Base-by-base conservation (phyloP, 441 rosid species). In the Gossypium gossypioides region DNA sequence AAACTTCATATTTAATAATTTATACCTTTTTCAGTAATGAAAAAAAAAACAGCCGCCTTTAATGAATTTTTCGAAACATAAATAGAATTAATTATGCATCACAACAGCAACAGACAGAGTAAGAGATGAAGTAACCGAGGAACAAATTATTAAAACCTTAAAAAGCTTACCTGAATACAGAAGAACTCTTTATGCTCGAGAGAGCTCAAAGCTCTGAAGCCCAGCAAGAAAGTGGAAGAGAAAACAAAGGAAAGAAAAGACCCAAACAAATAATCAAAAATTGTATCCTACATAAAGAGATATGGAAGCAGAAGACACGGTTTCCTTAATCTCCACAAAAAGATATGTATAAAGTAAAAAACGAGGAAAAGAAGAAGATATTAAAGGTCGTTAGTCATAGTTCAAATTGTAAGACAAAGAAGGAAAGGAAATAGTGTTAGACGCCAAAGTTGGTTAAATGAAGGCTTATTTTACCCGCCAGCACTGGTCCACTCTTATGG, bases 391-490 rank as follows among this genome's bases (percentile, higher is more conserved):
- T 65, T 75, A 27, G 27, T 69, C 55, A 37, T 4, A 15, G 56
- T 60, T 54, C 8, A 5, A 13, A 13, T 24, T 54, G 22, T 61
- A 57, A 44, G 44, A 74, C 65, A 74, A 29, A 21, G 13, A 66
- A 67, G 6, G 67, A 62, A 68, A 13, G 6, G 56, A 52, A 34
- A 27, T n/a, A 9, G 2, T 0, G 16, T 6, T n/a, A 73, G 62
- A 46, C 58, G 32, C 55, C 46, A 22, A 51, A 68, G 79, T 63
- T 46, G 18, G 32, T 77, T 55, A 37, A 3, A 22, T 8, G 24
- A 54, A 58, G 5, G 61, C 76, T 51, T 18, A 21, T 18, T 74
- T 79, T 71, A 64, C 75, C 84, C 75, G 78, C 82, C 76, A 72
- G 60, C 19, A 40, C 66, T 57, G 69, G 79, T 71, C 76, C 55